Base-by-base conservation (phyloP, 2,329 filamentous ascomycete genomes). In the Dactylellina leptospora region DNA sequence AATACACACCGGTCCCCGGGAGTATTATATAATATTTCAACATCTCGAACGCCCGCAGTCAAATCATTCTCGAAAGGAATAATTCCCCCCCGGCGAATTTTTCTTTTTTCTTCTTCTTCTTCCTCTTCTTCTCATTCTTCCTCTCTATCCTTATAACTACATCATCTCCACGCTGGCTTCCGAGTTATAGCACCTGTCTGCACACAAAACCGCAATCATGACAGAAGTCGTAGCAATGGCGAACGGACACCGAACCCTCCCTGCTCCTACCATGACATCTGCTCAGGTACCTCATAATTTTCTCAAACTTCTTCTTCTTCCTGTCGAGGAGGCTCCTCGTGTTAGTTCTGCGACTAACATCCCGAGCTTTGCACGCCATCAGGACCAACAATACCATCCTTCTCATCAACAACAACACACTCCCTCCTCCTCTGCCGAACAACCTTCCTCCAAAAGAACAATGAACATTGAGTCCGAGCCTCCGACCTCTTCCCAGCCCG, bases 231-330 rank as follows among this genome's bases (percentile, higher is more conserved):
- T 72, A 47, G 28, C 68, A 55, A 72, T 72, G 68, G 59, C 68
- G 53, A 72, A 72, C 36, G 68, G 68, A 44, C 68, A 72, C 47
- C 59, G 68, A 20, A 72, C 68, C 27, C 53, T 72, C 30, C 68
- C 68, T 48, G 68, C 56, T n/a, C 66, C 53, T 18, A 58, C 66
- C 36, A 47, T 63, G 45, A 72, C 68, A 51, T 72, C 68, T 56
- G 44, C 66, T 72, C 68, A 72, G 68, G 68, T 72, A 72, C 59
- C 68, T 64, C 68, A 72, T 72, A 72, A 72, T 58, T 72, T 72
- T 72, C 59, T 72, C 68, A 72, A 72, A 72, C 68, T 72, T 64
- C 68, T 72, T 60, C 66, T 71, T 71, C 68, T 72, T 64, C 68
- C 59, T 63, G 68, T 72, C 68, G 68, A 72, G 68, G 68, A 72